Conservation (phyloP, 345 rosid species). For the Gossypium australe region DNA sequence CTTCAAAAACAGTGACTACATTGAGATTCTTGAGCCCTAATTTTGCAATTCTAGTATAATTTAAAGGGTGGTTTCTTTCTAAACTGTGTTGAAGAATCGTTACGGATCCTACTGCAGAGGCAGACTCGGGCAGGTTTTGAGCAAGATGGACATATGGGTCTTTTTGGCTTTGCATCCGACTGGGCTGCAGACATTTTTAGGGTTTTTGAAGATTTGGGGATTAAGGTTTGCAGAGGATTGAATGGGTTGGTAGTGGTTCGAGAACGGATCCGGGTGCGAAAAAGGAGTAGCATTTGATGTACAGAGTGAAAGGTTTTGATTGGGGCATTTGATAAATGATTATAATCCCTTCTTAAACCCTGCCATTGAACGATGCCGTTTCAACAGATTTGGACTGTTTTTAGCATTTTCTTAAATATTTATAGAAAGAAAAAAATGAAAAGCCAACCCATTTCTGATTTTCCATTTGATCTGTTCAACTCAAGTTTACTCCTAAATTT, state of each 20-base stretch:
- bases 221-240: neutral
- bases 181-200: constrained; percentile 38
- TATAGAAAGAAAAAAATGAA: neutral
- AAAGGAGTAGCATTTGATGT: constrained; percentile 17
- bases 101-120: constrained; percentile 56
- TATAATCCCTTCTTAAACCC: neutral
- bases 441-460: neutral
- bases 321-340: neutral
- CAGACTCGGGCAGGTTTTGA: constrained; percentile 59
- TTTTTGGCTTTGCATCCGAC: constrained; percentile 36
- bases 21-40: constrained; percentile 61
- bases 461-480: constrained; percentile 10
- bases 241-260: constrained; percentile 6
- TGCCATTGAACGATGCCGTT: neutral
- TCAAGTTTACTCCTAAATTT: constrained; percentile 6
- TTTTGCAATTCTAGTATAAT: constrained; percentile 66
- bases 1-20: constrained; percentile 53
- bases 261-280: constrained; percentile 26
- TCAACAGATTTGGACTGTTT: neutral
- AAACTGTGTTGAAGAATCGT: constrained; percentile 77
- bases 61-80: constrained; percentile 74
- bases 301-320: neutral
- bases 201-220: constrained; percentile 23
- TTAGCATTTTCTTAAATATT: no score
- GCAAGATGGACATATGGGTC: constrained; percentile 67